Evolutionary conservation across 345 rosid species (phyloP).

Genomic region (Sapria himalayana): DNA sequence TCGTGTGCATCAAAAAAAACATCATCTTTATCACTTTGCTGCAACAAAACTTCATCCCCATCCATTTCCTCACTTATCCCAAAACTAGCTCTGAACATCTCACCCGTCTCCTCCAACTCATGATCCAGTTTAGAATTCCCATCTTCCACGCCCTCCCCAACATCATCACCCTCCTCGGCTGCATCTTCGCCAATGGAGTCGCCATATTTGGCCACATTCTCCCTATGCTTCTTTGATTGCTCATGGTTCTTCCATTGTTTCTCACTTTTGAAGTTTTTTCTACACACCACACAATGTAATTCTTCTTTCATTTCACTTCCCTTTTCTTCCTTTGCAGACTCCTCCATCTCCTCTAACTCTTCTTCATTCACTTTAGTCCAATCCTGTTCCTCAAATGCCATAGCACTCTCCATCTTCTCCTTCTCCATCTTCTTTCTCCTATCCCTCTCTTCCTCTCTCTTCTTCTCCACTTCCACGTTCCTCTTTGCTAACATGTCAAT

Average conservation of each 20-base stretch:
- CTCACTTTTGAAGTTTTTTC: conserved; percentile 85
- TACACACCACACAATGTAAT: conserved; percentile 64
- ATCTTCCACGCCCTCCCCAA: conserved; percentile 9
- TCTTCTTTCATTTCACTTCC: conserved; percentile 14
- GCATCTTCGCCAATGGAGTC: conserved; percentile 29
- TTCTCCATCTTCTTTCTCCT: conserved; percentile 43
- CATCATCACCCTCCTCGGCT: conserved; percentile 9
- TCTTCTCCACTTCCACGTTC: conserved; percentile 45
- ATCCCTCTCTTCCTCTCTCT: conserved; percentile 36
- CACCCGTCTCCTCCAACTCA: conserved; percentile 20
- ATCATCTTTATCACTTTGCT: conserved; percentile 16
- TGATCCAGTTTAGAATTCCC: conserved; percentile 11
- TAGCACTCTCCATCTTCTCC: conserved; percentile 43
- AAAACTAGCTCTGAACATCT: conserved; percentile 27
- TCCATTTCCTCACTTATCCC: conserved; percentile 12
- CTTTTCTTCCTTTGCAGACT: conserved; percentile 9
- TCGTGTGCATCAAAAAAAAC: conserved; percentile 13
- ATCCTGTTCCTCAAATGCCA: conserved; percentile 38
- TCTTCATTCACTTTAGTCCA: conserved; percentile 36
- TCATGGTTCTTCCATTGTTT: conserved; percentile 97
- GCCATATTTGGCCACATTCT: conserved; percentile 65
- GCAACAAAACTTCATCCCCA: conserved; percentile 6
- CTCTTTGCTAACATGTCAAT: conserved; percentile 53
- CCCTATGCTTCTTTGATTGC: conserved; percentile 93
- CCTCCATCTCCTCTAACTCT: conserved; percentile 22